Evolutionary conservation across 139 green algal species (phyloP).

Genomic region (Microglena sp.): DNA sequence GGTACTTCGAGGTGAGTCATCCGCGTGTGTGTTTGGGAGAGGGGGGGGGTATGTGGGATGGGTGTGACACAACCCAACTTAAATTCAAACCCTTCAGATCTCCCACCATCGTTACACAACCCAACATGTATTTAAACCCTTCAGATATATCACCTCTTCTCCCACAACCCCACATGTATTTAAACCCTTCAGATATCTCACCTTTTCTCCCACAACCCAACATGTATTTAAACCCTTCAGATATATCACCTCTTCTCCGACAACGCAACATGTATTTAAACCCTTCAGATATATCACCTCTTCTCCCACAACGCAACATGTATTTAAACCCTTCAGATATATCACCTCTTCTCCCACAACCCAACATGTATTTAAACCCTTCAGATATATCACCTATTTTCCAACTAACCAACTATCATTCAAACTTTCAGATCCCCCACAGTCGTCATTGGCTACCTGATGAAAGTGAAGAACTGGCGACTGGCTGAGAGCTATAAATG

Average conservation of each 20-base stretch:
- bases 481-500: constrained; percentile 70
- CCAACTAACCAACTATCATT: no score
- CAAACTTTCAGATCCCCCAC: constrained; percentile 40
- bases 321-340: background rate
- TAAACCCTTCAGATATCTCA: background rate
- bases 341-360: background rate
- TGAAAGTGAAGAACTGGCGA: constrained; percentile 60
- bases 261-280: background rate
- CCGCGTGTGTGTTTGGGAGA: no score
- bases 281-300: background rate
- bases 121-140: no score
- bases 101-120: no score
- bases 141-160: background rate
- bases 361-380: background rate
- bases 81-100: no score
- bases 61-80: no score
- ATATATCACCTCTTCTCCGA: background rate
- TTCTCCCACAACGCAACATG: background rate
- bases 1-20: constrained; percentile 41
- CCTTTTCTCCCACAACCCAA: no score
- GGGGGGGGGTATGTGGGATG: no score
- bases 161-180: background rate
- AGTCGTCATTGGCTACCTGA: constrained; percentile 72
- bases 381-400: background rate
- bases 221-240: no score